phyloP scores from a whole-genome alignment of 1,284 basidiomycete genomes.

The Cutaneotrichosporon sp. region DNA sequence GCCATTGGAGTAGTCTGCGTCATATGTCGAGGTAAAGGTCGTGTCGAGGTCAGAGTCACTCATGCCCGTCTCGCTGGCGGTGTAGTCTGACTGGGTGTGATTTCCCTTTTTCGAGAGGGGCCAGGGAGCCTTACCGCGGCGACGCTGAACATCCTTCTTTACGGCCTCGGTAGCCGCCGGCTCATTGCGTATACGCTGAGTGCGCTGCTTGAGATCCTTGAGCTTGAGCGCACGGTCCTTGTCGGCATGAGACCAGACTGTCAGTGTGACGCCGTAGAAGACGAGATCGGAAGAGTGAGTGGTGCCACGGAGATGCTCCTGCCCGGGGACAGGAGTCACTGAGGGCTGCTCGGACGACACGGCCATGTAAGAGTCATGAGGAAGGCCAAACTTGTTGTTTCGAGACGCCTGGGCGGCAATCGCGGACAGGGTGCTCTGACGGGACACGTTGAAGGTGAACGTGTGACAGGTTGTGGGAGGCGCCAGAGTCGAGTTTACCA shows the following conservation, averaged over 20 bases:
- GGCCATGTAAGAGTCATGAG: slow-evolving; percentile 45
- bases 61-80: slow-evolving; percentile 66
- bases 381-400: slow-evolving; percentile 47
- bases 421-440: slow-evolving; percentile 31
- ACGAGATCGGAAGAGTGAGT: slow-evolving; percentile 51
- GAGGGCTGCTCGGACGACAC: slow-evolving; percentile 48
- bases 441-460: slow-evolving; percentile 65
- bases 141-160: slow-evolving; percentile 4
- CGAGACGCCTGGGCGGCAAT: slow-evolving; percentile 29
- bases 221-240: slow-evolving; percentile 60
- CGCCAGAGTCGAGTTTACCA: slow-evolving; percentile 83
- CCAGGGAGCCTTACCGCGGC: slow-evolving; percentile 14
- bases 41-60: slow-evolving; percentile 57
- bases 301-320: slow-evolving; percentile 61
- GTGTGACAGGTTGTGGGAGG: slow-evolving; percentile 87
- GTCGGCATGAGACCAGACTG: slow-evolving; percentile 90
- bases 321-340: slow-evolving; percentile 35
- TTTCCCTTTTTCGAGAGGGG: background rate
- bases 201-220: slow-evolving; percentile 28
- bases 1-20: slow-evolving; percentile 11
- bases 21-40: slow-evolving; percentile 13
- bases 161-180: slow-evolving; percentile 11
- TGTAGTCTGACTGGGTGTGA: slow-evolving; percentile 23
- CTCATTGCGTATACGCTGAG: slow-evolving; percentile 15
- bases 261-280: slow-evolving; percentile 84